Evolutionary conservation across 225 moss, liverwort and hornwort genomes (phyloP), one percentile per base, ranked within the genome.

Genomic region (Polytrichum commune): DNA sequence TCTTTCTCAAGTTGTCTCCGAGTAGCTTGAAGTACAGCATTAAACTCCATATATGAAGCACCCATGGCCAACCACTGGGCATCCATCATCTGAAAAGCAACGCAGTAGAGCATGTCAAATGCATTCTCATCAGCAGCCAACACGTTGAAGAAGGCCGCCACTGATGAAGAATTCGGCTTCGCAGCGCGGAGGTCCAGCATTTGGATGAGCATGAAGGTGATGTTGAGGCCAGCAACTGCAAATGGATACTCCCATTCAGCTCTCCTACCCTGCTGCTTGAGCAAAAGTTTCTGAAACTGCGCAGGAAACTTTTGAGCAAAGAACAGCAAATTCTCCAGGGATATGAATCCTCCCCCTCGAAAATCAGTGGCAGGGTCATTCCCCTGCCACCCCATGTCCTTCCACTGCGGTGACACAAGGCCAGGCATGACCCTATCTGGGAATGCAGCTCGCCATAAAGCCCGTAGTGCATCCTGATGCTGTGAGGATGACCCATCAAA

Each of bases 351-450:
- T 67, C 97, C 97, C 62, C 97, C 97, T 65, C 94, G 79, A 63
- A 97, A 97, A 74, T 97, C 92, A 1, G 97, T 97, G 5, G 91
- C 82, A 46, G 97, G 97, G 67, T 97, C 91, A 23, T 81, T 90
- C 54, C 97, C 94, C 87, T 97, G 97, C 97, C 97, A 97, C 18
- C 96, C 96, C 93, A 97, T 97, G 66, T 97, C 96, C 80, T 97
- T 97, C 93, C 96, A 97, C 65, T 97, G 93, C 33, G 93, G 89
- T 27, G 93, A 97, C 35, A 97, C 88, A 67, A 97, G 85, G 23
- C 93, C 92, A 10, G 90, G 90, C 70, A 94, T 78, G 9, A 75
- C 76, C 75, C 87, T 85, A 22, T 70, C 84, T n/a, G 81, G 86
- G 72, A 85, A 97, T 4, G 92, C 82, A 23, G 80, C 91, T 28